phyloP scores from a whole-genome alignment of 1,284 basidiomycete species.

The Chalciporus sp. region DNA sequence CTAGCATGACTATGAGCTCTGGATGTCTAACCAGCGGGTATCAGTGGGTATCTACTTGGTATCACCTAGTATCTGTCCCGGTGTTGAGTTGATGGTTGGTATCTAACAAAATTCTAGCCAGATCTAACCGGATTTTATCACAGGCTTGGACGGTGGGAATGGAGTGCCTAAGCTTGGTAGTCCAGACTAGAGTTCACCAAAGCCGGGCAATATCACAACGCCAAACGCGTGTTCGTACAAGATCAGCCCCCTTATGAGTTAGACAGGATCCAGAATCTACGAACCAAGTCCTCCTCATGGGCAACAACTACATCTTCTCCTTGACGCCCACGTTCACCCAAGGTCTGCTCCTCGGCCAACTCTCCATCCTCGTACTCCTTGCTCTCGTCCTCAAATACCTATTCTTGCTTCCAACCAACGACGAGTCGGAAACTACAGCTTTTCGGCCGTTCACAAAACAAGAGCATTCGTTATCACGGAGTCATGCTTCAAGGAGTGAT shows the following conservation, averaged over 20 bases:
- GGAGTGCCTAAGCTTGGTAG: neutral
- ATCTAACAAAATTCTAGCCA: too few relatives aligned
- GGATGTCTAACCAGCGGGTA: too few relatives aligned
- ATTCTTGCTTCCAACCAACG: constrained; percentile 70
- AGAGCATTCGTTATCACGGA: constrained; percentile 41
- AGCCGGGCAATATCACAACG: too few relatives aligned
- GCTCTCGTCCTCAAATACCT: constrained; percentile 77
- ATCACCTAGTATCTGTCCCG: too few relatives aligned
- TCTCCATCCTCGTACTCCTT: constrained; percentile 73
- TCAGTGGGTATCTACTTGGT: too few relatives aligned
- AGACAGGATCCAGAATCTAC: neutral
- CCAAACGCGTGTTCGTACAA: neutral
- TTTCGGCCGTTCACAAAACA: constrained; percentile 60
- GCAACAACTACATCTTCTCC: constrained; percentile 65
- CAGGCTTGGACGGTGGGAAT: neutral
- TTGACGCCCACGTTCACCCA: constrained; percentile 84
- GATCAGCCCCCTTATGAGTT: constrained; percentile 1
- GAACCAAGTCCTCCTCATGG: constrained; percentile 43
- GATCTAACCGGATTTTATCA: neutral
- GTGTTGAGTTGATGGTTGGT: too few relatives aligned
- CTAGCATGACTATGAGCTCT: constrained; percentile 1
- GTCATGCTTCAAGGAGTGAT: constrained; percentile 35
- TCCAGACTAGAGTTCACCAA: too few relatives aligned
- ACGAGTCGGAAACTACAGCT: constrained; percentile 53
- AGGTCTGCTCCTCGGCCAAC: constrained; percentile 77